Evolutionary conservation across 176 grass and related monocot species (phyloP).

Genomic region (Zoysia pacifica): DNA sequence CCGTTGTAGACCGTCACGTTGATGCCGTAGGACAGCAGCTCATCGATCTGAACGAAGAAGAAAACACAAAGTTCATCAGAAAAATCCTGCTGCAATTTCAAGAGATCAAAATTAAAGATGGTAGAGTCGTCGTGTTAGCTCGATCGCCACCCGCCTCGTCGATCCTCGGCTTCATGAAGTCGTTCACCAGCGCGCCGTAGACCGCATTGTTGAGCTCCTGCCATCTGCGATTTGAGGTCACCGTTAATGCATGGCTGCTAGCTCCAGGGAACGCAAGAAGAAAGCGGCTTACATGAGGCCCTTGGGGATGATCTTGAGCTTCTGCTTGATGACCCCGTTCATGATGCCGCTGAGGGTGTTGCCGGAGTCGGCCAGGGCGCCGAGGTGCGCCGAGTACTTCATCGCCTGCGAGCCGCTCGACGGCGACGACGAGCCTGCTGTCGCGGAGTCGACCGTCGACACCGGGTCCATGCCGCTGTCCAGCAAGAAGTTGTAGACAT

Average conservation of each 20-base stretch:
- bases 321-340: conserved; percentile 77
- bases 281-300: conserved; percentile 19
- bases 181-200: conserved; percentile 55
- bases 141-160: conserved; percentile 39
- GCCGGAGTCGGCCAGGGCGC: conserved; percentile 25
- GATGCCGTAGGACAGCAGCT: conserved; percentile 59
- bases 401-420: not conserved
- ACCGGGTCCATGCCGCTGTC: conserved; percentile 63
- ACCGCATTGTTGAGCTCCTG: conserved; percentile 29
- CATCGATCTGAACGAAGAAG: conserved; percentile 45
- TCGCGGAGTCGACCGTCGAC: not conserved
- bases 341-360: conserved; percentile 52
- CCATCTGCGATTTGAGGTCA: conserved; percentile 14
- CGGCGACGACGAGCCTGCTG: not conserved
- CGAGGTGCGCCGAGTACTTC: conserved; percentile 60
- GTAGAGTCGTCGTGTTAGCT: not conserved
- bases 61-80: not conserved
- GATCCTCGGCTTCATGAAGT: conserved; percentile 90
- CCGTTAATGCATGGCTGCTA: no score
- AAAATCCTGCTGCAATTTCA: not conserved
- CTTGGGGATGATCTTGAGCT: conserved; percentile 80
- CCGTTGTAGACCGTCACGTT: conserved; percentile 75
- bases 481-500: conserved; percentile 84
- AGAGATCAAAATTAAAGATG: no score
- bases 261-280: no score